These are phyloP conservation scores for Raffaelea arxii DNA, from an alignment of 2,329 filamentous ascomycete species.

Conservation along the genomic window DNA sequence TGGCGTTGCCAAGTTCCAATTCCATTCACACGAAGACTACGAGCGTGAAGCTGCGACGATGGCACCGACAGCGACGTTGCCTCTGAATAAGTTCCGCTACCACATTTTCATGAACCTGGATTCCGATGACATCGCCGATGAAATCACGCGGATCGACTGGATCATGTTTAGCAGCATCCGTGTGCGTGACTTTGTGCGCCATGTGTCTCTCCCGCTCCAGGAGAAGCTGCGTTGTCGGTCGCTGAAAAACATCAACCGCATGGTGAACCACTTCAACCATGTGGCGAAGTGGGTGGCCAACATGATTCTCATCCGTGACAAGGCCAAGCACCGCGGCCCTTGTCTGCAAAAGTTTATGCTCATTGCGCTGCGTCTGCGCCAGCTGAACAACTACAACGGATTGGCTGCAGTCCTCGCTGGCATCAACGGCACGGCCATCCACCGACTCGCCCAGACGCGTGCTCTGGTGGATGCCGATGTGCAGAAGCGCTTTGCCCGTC, in stretches of 20 bases:
- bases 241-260: conserved; percentile 80
- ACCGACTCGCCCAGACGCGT: conserved; percentile 71
- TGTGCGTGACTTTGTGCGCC: conserved; percentile 83
- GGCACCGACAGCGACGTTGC: conserved; percentile 57
- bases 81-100: conserved; percentile 78
- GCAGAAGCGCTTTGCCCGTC: conserved; percentile 76
- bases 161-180: conserved; percentile 94
- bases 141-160: conserved; percentile 95
- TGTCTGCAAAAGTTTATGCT: conserved; percentile 95
- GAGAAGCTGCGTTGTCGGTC: conserved; percentile 67
- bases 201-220: conserved; percentile 66
- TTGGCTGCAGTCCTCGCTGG: conserved; percentile 90
- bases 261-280: conserved; percentile 90
- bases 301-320: conserved; percentile 81
- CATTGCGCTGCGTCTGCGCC: conserved; percentile 74
- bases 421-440: conserved; percentile 78
- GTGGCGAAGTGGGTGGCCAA: conserved; percentile 74
- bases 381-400: conserved; percentile 94
- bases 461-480: conserved; percentile 61
- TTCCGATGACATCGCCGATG: conserved; percentile 77
- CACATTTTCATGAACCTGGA: conserved; percentile 80
- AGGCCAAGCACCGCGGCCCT: conserved; percentile 85
- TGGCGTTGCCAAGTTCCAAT: conserved; percentile 37
- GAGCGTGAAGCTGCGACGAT: conserved; percentile 67
- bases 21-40: conserved; percentile 66